These are phyloP conservation scores for Psilocybe azurescens DNA, from an alignment of 768 basidiomycete genomes.

Conservation along the genomic window DNA sequence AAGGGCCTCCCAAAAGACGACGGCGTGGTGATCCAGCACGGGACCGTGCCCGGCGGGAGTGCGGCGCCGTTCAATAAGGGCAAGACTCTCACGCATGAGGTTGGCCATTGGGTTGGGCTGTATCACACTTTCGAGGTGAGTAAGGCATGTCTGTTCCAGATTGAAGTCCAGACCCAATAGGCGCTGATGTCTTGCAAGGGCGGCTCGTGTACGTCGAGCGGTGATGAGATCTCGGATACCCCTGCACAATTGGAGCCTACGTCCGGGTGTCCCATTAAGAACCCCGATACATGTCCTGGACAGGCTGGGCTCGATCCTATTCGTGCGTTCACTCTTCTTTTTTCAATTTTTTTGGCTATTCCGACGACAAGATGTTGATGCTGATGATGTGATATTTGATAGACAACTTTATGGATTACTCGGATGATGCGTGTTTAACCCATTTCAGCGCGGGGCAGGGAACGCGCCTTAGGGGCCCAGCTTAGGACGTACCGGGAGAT, in stretches of 20 bases:
- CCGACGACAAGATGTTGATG: background rate
- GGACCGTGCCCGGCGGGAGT: constrained; percentile 36
- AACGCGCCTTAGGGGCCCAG: constrained; percentile 11
- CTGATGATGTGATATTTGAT: background rate
- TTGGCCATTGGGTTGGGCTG: constrained; percentile 44
- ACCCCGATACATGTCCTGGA: constrained; percentile 36
- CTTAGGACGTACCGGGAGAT: constrained; percentile 13
- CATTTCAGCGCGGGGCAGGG: constrained; percentile 43
- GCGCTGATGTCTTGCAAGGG: constrained; percentile 25
- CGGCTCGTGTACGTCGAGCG: constrained; percentile 29
- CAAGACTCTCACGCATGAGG: constrained; percentile 41
- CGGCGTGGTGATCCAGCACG: constrained; percentile 41
- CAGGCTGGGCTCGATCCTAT: constrained; percentile 40
- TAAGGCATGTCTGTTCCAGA: background rate
- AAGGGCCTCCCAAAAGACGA: constrained; percentile 31
- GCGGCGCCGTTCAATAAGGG: constrained; percentile 37
- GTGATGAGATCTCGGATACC: constrained; percentile 44
- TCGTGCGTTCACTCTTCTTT: constrained; percentile 22
- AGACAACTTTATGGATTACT: constrained; percentile 54
- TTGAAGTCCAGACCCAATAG: no score
- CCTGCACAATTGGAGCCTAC: constrained; percentile 40
- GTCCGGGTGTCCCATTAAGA: constrained; percentile 36
- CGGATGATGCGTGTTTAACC: constrained; percentile 47
- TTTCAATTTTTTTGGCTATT: background rate
- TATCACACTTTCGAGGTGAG: constrained; percentile 43